Evolutionary conservation across 495 filamentous ascomycete genomes (phyloP), one percentile per base, ranked within the genome.

Genomic region (Chaetomium tenue): DNA sequence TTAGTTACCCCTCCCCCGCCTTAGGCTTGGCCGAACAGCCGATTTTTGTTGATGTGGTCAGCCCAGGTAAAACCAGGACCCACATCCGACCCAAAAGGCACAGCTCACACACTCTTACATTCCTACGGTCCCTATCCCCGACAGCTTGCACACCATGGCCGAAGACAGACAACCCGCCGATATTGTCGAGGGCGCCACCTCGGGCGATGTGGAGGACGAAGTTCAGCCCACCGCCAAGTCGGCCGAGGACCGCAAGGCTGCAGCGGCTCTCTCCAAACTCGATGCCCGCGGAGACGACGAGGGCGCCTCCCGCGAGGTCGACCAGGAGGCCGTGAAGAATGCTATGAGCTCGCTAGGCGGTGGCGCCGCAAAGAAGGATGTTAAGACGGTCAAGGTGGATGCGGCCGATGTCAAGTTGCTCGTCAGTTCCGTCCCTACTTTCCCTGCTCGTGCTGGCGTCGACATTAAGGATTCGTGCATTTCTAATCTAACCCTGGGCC

Each of bases 241-340:
- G 46, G 85, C 91, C 66, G 91, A 95, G 77, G 92, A 94, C 78
- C 90, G 91, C 75, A 96, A 94, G 77, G 90, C 93, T 23, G 91
- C 91, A 62, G 91, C 90, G 28, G 92, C 93, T 20, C 86, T 96
- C 69, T 87, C 85, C 65, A 85, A 86, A 61, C 88, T 96, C 60
- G 88, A 93, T 68, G 75, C 83, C 28, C 76, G 72, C 40, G 78
- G 77, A 64, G 87, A 87, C 61, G 89, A 88, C 58, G 80, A 84
- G 8, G 78, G 79, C n/a, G 66, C 78, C 25, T 60, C 77, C 8
- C 82, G 83, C 65, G 85, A 88, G 39, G 85, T 90, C 66, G 90
- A 96, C 68, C 84, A 90, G 58, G 92, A 94, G 67, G 93, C 92
- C 28, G 81, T 96, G 25, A 87, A 85, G 44, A 89, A 91, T 73